Percentiles rank a stretch among this genome's conserved stretches.
phyloP scores from a whole-genome alignment of 176 grass and related monocot genomes.

The Saccharum spontaneum region DNA sequence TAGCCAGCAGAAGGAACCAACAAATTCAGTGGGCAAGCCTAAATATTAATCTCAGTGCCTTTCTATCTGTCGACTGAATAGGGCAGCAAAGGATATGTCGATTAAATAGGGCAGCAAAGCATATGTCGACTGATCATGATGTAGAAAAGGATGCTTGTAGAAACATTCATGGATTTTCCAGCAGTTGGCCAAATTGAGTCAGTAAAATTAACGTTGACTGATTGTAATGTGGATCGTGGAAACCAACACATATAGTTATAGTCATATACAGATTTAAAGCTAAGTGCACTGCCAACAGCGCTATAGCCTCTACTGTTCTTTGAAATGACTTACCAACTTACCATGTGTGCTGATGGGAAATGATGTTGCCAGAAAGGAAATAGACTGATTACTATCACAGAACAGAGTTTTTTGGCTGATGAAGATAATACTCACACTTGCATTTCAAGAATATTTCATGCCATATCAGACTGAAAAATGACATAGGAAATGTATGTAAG shows the following conservation, averaged over 20 bases:
- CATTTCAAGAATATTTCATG: conserved; percentile 7
- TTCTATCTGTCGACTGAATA: conserved; percentile 20
- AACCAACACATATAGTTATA: background rate
- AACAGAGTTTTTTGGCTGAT: background rate
- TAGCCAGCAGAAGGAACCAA: conserved; percentile 1
- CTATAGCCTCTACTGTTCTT: background rate
- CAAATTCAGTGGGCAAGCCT: conserved; percentile 7
- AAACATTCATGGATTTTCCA: conserved; percentile 20
- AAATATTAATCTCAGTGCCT: background rate
- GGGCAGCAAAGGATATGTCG: background rate
- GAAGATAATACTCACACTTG: background rate
- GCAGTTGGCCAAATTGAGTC: background rate
- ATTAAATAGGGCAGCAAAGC: background rate
- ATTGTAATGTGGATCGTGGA: background rate
- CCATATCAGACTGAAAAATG: conserved; percentile 5
- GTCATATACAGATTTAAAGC: background rate
- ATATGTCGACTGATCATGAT: background rate
- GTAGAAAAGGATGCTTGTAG: background rate
- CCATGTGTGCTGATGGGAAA: background rate
- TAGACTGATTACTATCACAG: background rate
- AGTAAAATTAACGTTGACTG: background rate
- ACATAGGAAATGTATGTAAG: background rate
- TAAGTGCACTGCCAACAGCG: conserved; percentile 10
- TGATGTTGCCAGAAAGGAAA: background rate
- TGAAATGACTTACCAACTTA: conserved; percentile 8